Conservation (phyloP, 805 yeast genomes). For the Pichia ethanolica region DNA sequence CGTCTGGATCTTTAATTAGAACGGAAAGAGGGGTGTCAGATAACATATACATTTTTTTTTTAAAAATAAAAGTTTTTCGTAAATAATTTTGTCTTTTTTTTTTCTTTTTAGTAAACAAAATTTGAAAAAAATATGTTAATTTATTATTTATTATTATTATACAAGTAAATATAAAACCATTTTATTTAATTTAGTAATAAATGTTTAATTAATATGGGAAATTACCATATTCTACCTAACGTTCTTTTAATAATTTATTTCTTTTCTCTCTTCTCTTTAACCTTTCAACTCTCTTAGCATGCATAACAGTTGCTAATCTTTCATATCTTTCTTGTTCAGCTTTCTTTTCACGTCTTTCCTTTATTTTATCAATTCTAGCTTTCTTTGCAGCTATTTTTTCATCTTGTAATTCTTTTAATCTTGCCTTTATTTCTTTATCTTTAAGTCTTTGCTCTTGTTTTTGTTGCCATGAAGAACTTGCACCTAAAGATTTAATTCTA, state of each 20-base stretch:
- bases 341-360: slow-evolving; percentile 70
- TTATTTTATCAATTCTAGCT: slow-evolving; percentile 46
- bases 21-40: slow-evolving; percentile 33
- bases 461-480: slow-evolving; percentile 54
- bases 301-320: slow-evolving; percentile 77
- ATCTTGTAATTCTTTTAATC: slow-evolving; percentile 63
- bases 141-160: background rate
- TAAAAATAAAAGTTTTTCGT: background rate
- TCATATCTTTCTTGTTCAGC: slow-evolving; percentile 88
- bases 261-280: slow-evolving; percentile 88
- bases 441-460: slow-evolving; percentile 60
- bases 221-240: slow-evolving; percentile 26
- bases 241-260: slow-evolving; percentile 87
- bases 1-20: slow-evolving; percentile 26
- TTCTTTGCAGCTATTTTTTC: slow-evolving; percentile 63
- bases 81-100: no score
- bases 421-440: slow-evolving; percentile 60
- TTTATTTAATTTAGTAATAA: no score
- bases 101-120: no score
- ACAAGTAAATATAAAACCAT: no score
- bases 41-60: slow-evolving; percentile 23
- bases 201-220: no score
- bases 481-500: slow-evolving; percentile 55
- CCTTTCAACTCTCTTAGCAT: slow-evolving; percentile 85
- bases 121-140: background rate